Base-by-base conservation (phyloP, 2,329 filamentous ascomycete genomes). In the Calonectria montana region DNA sequence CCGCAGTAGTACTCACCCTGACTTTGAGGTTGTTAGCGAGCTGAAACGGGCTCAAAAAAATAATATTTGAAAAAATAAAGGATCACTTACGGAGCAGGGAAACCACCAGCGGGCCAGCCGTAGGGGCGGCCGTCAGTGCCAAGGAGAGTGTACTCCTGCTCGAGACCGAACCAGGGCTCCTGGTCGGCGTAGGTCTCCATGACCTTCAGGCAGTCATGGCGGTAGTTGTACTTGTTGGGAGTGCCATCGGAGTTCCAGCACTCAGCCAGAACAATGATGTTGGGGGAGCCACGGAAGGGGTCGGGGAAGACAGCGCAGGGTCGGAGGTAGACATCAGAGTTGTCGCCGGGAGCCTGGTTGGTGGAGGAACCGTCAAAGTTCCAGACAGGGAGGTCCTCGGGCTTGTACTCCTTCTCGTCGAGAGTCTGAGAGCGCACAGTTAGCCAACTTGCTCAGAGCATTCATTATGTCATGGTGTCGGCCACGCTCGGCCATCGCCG, bases 211-310 rank as follows among this genome's bases (percentile, higher is more conserved):
- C 92, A 94, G 82, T 98, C 96, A 84, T 98, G 94, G 79, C 97
- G 94, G 92, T 93, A 94, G 93, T 99, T 99, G 93, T 91, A 98
- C 87, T 97, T 96, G 92, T 98, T 99, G 86, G 97, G 97, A 75
- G 92, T 95, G 83, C 95, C 96, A 86, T 98, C 96, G 77, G 94
- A 89, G 83, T 96, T 95, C 94, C 95, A 98, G 86, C 94, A 97
- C 89, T 98, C 96, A 83, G 93, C 91, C 81, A 98, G 93, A 80
- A 98, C 96, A 80, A 98, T 91, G 85, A 98, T 93, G 90, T 98
- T 98, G 86, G 95, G 94, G 73, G 91, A 91, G 74, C 92, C 91
- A 78, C 96, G 94, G 93, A 98, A 96, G 73, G 96, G 96, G 77
- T 98, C 95, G 79, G 95, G 94, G 91, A 91, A 98, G 87, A 96